Base-by-base conservation (phyloP, 257 asterid genomes). In the Craterostigma plantagineum region DNA sequence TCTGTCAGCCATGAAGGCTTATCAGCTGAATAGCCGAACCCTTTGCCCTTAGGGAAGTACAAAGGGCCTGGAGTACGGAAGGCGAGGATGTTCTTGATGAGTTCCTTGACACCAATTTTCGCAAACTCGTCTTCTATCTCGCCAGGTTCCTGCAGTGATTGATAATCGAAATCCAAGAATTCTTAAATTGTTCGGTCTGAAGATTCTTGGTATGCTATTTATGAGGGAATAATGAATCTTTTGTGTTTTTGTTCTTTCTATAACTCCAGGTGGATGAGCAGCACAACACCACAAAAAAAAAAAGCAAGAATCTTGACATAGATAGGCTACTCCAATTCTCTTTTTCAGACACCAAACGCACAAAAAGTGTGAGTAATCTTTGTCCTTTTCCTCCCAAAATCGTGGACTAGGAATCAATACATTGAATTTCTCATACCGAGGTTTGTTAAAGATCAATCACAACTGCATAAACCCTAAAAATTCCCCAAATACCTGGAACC, bases 81-180 rank as follows among this genome's bases (percentile, higher is more conserved):
- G 0, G 79, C 57, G 16, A 71, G 33, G 0, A 84, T 11, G 49
- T 60, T 67, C 67, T 59, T 71, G 33, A 84, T 13, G 14, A 72
- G 64, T 44, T 67, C 56, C 56, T 64, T 68, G 5, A 67, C 52
- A 6, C 85, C 90, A 47, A 60, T 15, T n/a, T 65, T 45, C 5
- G 73, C 67, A 46, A 84, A 66, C 59, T 67, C 90, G 2, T 70
- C 80, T 65, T 84, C 93, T 53, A 74, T 77, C 5, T 74, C 82
- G 35, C 90, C 93, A 3, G 81, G 73, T 48, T 68, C 92, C 92
- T 84, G 66, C 52, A 75, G 54, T 40, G 46, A 35, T 11, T n/a
- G n/a, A n/a, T n/a, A n/a, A 43, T 15, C 30, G 33, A 43, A 33
- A n/a, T n/a, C n/a, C n/a, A n/a, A 1, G 8, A 14, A 11, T 1